These are phyloP conservation scores for Rhodosorus marinus DNA, from an alignment of 23 red algal species.

Conservation along the genomic window DNA sequence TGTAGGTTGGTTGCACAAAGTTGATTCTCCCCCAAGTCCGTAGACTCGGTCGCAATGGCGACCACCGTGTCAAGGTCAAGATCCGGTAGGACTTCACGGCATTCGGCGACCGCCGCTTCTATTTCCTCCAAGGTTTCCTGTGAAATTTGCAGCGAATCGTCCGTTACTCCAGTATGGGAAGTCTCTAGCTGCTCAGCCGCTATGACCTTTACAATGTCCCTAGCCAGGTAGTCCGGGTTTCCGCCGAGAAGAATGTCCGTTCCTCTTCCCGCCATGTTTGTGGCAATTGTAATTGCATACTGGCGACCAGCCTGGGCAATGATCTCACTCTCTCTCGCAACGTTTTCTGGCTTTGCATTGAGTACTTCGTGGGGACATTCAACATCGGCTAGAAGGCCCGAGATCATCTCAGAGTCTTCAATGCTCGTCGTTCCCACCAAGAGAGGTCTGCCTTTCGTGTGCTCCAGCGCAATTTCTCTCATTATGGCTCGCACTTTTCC, in stretches of 20 bases:
- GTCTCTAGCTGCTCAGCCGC: neutral
- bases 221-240: constrained; percentile 52
- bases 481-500: constrained; percentile 70
- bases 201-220: constrained; percentile 12
- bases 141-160: neutral
- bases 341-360: constrained; percentile 79
- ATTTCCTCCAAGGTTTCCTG: neutral
- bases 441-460: constrained; percentile 40
- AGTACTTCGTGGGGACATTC: constrained; percentile 80
- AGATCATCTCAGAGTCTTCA: constrained; percentile 64
- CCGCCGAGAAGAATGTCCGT: constrained; percentile 97
- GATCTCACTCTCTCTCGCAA: constrained; percentile 75
- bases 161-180: neutral
- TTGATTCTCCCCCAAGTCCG: constrained; percentile 1
- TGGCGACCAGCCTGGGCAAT: constrained; percentile 71
- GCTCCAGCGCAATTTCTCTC: constrained; percentile 58
- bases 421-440: constrained; percentile 90
- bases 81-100: neutral
- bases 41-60: constrained; percentile 3
- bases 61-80: constrained; percentile 3
- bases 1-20: no score
- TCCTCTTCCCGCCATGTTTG: constrained; percentile 96
- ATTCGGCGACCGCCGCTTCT: constrained; percentile 12
- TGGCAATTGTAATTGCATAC: constrained; percentile 79
- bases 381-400: constrained; percentile 31